Base-by-base conservation (phyloP, 2,329 filamentous ascomycete genomes). In the Ilyonectria robusta region DNA sequence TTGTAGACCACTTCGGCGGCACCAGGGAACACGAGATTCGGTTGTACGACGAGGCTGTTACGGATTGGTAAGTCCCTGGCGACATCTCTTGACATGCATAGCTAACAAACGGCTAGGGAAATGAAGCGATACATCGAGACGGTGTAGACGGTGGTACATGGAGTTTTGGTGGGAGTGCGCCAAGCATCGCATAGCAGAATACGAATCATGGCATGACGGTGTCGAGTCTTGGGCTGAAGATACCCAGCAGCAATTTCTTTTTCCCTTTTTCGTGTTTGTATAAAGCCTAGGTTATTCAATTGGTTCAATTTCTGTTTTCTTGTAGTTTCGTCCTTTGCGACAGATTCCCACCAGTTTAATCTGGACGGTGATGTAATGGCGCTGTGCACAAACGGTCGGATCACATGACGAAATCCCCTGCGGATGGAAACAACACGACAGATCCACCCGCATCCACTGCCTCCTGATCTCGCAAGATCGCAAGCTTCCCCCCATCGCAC, bases 41-140 rank as follows among this genome's bases (percentile, higher is more conserved):
- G 68, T 82, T 97, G 21, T 99, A 93, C 92, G 95, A 98, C 75
- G 95, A 98, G 80, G 95, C 95, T 2, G 95, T 98, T 6, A 98
- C 96, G 21, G 96, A 98, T 81, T 98, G 95, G 94, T 95, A 86
- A 80, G 92, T 90, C 17, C 23, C 3, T 13, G 6, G 4, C 15
- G 35, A 31, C 23, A 9, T 21, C 9, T 17, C 7, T 15, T 48
- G 33, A n/a, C 7, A 37, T 7, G 19, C 2, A 55, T 31, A 26
- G 15, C 70, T 67, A 68, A 76, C 78, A 68, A 72, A 21, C 2
- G 21, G 0, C 9, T 70, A 93, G 91, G 92, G 93, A 95, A 80
- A 86, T 94, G 79, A 89, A 88, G 81, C 86, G 93, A 66, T 94
- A 94, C 76, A 93, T 94, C 68, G 92, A 94, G 81, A 93, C 91